Percentiles rank a stretch among this genome's conserved stretches.
phyloP scores from a whole-genome alignment of 805 yeast genomes.

The baker's yeast (Saccharomyces cerevisiae) region DNA sequence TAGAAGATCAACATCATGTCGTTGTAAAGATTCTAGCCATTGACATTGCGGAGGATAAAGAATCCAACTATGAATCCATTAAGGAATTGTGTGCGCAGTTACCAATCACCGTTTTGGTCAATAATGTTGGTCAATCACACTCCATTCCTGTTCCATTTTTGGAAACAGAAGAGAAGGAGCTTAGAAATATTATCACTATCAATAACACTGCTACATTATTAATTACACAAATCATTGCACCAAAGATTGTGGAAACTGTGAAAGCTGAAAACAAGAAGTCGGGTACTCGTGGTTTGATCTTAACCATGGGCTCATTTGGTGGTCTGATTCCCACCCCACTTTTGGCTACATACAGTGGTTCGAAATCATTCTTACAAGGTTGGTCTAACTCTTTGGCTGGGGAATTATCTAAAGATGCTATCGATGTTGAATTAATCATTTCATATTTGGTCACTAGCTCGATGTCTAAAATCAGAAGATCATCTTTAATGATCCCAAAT shows the following conservation, averaged over 20 bases:
- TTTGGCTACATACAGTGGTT: slow-evolving; percentile 90
- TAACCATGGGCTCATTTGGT: slow-evolving; percentile 96
- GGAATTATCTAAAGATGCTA: slow-evolving; percentile 57
- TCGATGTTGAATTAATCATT: slow-evolving; percentile 80
- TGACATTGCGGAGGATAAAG: slow-evolving; percentile 63
- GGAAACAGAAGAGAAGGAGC: slow-evolving; percentile 68
- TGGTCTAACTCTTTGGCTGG: slow-evolving; percentile 89
- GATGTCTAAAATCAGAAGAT: slow-evolving; percentile 84
- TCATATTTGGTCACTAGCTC: slow-evolving; percentile 90
- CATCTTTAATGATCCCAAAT: slow-evolving; percentile 69
- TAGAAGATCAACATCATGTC: slow-evolving; percentile 52
- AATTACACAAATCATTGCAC: slow-evolving; percentile 73
- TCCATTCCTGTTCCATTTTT: slow-evolving; percentile 88
- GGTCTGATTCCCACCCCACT: slow-evolving; percentile 89
- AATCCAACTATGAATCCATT: slow-evolving; percentile 48
- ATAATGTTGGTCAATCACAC: slow-evolving; percentile 93
- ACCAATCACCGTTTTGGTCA: slow-evolving; percentile 68
- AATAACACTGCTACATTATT: slow-evolving; percentile 79
- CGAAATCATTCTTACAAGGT: slow-evolving; percentile 87
- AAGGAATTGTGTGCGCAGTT: slow-evolving; percentile 38
- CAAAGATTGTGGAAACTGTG: slow-evolving; percentile 53
- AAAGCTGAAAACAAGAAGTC: slow-evolving; percentile 24
- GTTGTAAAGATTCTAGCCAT: slow-evolving; percentile 61
- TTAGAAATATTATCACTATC: slow-evolving; percentile 72
- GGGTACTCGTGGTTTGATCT: slow-evolving; percentile 57